phyloP scores from a whole-genome alignment of 495 filamentous ascomycete genomes.

The Cryomyces minteri region DNA sequence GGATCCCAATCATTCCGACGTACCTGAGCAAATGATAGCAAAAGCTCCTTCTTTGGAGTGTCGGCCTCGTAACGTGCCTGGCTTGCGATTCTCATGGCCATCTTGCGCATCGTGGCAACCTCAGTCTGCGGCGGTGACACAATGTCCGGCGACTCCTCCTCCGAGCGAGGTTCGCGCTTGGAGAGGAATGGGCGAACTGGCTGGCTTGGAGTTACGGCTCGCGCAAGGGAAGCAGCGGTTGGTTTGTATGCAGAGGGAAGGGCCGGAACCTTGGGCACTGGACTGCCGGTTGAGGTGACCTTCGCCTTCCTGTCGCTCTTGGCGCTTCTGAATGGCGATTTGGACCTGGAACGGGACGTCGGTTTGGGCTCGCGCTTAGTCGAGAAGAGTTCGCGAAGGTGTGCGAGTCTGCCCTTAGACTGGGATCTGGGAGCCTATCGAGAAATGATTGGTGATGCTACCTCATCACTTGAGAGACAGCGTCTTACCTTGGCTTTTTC shows the following conservation, averaged over 20 bases:
- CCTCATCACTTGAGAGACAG: background rate
- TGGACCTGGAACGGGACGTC: background rate
- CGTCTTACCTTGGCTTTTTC: background rate
- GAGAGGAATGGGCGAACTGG: background rate
- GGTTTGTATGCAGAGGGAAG: background rate
- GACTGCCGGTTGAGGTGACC: background rate
- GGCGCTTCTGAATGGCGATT: background rate
- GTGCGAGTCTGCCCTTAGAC: background rate
- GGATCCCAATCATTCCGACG: background rate
- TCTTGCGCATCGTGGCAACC: background rate
- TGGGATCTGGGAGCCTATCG: background rate
- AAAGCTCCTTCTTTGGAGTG: background rate
- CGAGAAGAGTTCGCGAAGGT: background rate
- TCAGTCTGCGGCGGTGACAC: background rate
- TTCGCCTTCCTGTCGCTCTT: background rate
- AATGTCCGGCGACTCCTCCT: background rate
- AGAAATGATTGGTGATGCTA: background rate
- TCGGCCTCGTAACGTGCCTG: background rate
- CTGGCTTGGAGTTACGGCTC: background rate
- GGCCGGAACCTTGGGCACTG: background rate
- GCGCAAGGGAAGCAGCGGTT: background rate
- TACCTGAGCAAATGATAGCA: background rate
- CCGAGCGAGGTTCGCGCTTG: background rate
- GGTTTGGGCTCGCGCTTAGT: background rate
- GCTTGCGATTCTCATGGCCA: background rate